Percentiles rank a stretch among this genome's conserved stretches.
phyloP scores from a whole-genome alignment of 2,329 filamentous ascomycete genomes.

The Exophiala phaeomuriformis region DNA sequence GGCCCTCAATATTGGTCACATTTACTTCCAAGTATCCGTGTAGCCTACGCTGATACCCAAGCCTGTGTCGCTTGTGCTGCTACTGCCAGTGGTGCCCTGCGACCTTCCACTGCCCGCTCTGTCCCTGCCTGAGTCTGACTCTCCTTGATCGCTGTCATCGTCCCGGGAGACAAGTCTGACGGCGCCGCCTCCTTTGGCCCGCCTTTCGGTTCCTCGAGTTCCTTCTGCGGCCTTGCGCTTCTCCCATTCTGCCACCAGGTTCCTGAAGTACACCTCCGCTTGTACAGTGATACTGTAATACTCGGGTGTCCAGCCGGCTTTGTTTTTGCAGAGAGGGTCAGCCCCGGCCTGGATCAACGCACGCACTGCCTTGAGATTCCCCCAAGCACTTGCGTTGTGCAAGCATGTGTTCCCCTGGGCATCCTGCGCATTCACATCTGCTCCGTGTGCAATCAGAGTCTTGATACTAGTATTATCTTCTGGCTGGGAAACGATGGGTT shows the following conservation, averaged over 20 bases:
- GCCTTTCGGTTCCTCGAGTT: constrained; percentile 17
- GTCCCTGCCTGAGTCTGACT: constrained; percentile 9
- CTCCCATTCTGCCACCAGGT: constrained; percentile 64
- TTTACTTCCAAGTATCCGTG: constrained; percentile 22
- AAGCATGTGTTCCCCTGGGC: constrained; percentile 74
- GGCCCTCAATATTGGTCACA: not conserved
- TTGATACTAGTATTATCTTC: constrained; percentile 30
- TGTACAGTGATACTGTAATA: constrained; percentile 74
- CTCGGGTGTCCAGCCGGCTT: constrained; percentile 75
- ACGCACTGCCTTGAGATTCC: constrained; percentile 68
- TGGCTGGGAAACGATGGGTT: constrained; percentile 21
- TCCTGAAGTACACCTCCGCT: constrained; percentile 77
- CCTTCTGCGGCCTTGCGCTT: constrained; percentile 47
- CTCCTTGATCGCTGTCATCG: constrained; percentile 19
- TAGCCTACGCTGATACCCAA: constrained; percentile 24
- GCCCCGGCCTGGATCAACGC: constrained; percentile 73
- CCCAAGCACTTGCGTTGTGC: constrained; percentile 77
- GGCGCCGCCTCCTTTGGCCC: constrained; percentile 17
- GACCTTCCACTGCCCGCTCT: constrained; percentile 17
- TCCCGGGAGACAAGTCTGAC: constrained; percentile 22
- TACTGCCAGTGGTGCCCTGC: no score
- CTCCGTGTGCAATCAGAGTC: constrained; percentile 28
- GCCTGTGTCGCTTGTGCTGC: constrained; percentile 17
- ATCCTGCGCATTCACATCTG: constrained; percentile 52
- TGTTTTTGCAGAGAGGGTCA: constrained; percentile 63